These are phyloP conservation scores for Tuber melanosporum DNA, from an alignment of 495 filamentous ascomycete genomes.

Conservation along the genomic window DNA sequence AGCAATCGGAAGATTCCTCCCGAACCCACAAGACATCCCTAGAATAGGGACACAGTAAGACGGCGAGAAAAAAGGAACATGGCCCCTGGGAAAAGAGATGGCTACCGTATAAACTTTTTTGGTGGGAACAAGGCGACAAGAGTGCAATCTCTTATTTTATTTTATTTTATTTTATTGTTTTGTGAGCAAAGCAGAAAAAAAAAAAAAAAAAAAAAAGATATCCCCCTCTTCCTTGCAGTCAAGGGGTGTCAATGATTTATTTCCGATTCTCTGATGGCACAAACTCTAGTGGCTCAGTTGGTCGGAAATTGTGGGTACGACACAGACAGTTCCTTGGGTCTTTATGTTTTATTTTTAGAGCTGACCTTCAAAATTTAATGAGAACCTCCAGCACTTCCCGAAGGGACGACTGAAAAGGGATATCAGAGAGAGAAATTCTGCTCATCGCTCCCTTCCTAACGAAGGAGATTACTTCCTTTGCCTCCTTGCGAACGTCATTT, in stretches of 20 bases:
- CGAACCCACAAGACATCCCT: background rate
- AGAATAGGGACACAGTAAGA: slow-evolving; percentile 6
- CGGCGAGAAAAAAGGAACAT: background rate
- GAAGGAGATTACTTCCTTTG: background rate
- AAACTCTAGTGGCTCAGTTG: background rate
- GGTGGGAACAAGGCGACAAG: background rate
- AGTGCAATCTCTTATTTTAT: background rate
- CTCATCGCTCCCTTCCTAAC: background rate
- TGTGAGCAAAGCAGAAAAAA: background rate
- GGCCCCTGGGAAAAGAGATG: background rate
- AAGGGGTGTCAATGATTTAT: slow-evolving; percentile 1
- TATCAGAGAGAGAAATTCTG: background rate
- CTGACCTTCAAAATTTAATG: background rate
- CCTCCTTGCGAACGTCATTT: background rate
- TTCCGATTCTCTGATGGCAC: background rate
- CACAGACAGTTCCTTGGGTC: background rate
- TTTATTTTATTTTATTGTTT: background rate
- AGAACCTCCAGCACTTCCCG: background rate
- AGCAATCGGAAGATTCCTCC: slow-evolving; percentile 34
- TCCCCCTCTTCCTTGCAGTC: background rate
- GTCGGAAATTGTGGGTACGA: slow-evolving; percentile 3
- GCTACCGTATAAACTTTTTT: background rate
- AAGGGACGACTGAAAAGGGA: background rate
- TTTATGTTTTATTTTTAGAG: slow-evolving; percentile 3
- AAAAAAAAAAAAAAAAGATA: background rate